These are phyloP conservation scores for Zygosaccharomyces pseudobailii DNA, from an alignment of 1,139 yeast species.

Conservation along the genomic window DNA sequence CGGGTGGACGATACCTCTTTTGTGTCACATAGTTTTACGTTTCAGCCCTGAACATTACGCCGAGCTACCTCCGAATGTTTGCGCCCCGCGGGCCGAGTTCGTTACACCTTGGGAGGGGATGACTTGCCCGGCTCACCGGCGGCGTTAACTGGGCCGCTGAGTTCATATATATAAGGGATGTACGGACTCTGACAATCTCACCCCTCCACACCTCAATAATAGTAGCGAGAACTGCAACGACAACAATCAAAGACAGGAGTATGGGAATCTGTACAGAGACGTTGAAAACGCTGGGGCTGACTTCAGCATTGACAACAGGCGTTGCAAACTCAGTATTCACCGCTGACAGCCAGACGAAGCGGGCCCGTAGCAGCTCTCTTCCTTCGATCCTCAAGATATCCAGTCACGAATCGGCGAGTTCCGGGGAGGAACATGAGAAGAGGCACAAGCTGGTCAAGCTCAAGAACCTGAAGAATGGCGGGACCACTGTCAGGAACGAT, in stretches of 20 bases:
- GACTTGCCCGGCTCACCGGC: not conserved
- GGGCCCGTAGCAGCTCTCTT: not conserved
- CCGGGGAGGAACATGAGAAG: not conserved
- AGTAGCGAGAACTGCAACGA: not conserved
- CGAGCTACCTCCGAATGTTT: not conserved
- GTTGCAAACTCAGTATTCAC: not conserved
- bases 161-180: not conserved
- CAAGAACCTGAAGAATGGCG: constrained; percentile 14
- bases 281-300: not conserved
- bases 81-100: not conserved
- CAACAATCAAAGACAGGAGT: not conserved
- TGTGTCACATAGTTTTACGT: not conserved
- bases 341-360: not conserved
- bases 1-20: not conserved
- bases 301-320: not conserved
- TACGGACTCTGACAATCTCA: not conserved
- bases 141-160: not conserved
- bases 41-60: not conserved
- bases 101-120: not conserved
- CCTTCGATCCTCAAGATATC: not conserved
- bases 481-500: constrained; percentile 19
- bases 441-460: constrained; percentile 9
- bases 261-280: constrained; percentile 3
- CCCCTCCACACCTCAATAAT: not conserved
- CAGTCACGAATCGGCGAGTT: not conserved